Percentiles rank a stretch among this genome's conserved stretches.
Conservation (phyloP, 768 basidiomycete genomes). For the Sporobolomyces roseus region DNA sequence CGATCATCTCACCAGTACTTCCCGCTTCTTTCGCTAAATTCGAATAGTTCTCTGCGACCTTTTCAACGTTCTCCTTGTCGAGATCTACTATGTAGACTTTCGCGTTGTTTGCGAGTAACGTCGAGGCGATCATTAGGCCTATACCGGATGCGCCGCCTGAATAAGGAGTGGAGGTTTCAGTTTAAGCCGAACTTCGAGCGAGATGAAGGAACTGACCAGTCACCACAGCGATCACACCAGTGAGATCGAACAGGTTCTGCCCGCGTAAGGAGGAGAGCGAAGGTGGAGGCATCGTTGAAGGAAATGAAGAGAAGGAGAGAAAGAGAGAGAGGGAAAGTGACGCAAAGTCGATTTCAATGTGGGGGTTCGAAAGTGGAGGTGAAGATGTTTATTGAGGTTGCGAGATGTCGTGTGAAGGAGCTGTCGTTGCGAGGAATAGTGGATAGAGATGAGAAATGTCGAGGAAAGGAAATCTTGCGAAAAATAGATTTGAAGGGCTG, state of each 20-base stretch:
- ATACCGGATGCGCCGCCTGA: slow-evolving; percentile 50
- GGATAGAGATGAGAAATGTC: too few species aligned
- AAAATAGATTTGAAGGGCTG: too few species aligned
- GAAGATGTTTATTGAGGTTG: too few species aligned
- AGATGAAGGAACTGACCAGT: slow-evolving; percentile 45
- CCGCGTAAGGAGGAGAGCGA: slow-evolving; percentile 49
- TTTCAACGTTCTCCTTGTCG: slow-evolving; percentile 52
- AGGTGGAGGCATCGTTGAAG: slow-evolving; percentile 4
- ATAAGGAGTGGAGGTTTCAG: slow-evolving; percentile 26
- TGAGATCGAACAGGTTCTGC: slow-evolving; percentile 52
- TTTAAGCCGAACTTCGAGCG: neutral
- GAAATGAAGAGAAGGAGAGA: neutral
- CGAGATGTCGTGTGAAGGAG: too few species aligned
- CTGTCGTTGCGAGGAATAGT: too few species aligned
- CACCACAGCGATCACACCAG: slow-evolving; percentile 55
- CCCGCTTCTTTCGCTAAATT: slow-evolving; percentile 43
- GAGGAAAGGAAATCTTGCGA: too few species aligned
- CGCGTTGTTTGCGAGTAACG: slow-evolving; percentile 55
- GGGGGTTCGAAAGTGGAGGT: neutral
- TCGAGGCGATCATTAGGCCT: slow-evolving; percentile 57
- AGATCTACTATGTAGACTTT: slow-evolving; percentile 56
- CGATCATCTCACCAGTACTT: slow-evolving; percentile 51
- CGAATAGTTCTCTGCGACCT: slow-evolving; percentile 42
- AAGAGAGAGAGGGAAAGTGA: neutral
- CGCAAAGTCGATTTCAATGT: neutral